Evolutionary conservation across 768 basidiomycete species (phyloP).

Genomic region (Terana coerulea): DNA sequence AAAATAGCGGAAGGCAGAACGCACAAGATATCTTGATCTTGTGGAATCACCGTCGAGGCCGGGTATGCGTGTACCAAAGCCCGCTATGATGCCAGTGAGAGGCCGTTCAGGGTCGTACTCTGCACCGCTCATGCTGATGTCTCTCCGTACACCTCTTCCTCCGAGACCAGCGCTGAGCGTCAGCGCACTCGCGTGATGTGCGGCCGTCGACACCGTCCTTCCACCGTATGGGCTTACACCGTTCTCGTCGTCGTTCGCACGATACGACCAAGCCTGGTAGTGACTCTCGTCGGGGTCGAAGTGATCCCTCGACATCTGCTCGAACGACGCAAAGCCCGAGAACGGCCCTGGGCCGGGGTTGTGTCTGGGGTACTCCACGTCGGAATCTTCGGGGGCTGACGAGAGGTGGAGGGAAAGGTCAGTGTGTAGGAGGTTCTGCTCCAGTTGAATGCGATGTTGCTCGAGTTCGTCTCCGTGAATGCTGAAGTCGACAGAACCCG

Average conservation of each 20-base stretch:
- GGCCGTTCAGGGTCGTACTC: slow-evolving; percentile 88
- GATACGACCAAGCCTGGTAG: slow-evolving; percentile 33
- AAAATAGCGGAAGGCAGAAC: slow-evolving; percentile 19
- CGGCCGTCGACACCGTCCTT: slow-evolving; percentile 76
- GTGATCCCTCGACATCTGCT: slow-evolving; percentile 50
- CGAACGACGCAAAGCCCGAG: slow-evolving; percentile 58
- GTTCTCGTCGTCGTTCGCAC: slow-evolving; percentile 57
- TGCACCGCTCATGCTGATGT: slow-evolving; percentile 63
- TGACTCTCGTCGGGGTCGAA: slow-evolving; percentile 48
- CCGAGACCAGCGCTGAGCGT: slow-evolving; percentile 83
- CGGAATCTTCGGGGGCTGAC: slow-evolving; percentile 40
- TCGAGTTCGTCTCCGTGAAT: slow-evolving; percentile 76
- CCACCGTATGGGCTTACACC: slow-evolving; percentile 60
- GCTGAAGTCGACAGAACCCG: slow-evolving; percentile 37
- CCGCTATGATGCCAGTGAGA: slow-evolving; percentile 66
- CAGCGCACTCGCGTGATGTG: slow-evolving; percentile 86
- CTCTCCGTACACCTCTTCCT: slow-evolving; percentile 46
- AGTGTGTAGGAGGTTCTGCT: slow-evolving; percentile 71
- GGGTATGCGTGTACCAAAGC: slow-evolving; percentile 52
- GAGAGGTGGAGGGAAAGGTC: slow-evolving; percentile 71
- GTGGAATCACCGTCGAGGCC: slow-evolving; percentile 52
- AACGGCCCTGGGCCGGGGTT: slow-evolving; percentile 54
- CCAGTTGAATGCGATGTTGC: slow-evolving; percentile 71
- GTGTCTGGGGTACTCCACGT: slow-evolving; percentile 73
- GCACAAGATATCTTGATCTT: slow-evolving; percentile 46